Percentiles rank a stretch among this genome's conserved stretches.
phyloP scores from a whole-genome alignment of 352 stramenopile species.

The Phytophthora tentaculata region DNA sequence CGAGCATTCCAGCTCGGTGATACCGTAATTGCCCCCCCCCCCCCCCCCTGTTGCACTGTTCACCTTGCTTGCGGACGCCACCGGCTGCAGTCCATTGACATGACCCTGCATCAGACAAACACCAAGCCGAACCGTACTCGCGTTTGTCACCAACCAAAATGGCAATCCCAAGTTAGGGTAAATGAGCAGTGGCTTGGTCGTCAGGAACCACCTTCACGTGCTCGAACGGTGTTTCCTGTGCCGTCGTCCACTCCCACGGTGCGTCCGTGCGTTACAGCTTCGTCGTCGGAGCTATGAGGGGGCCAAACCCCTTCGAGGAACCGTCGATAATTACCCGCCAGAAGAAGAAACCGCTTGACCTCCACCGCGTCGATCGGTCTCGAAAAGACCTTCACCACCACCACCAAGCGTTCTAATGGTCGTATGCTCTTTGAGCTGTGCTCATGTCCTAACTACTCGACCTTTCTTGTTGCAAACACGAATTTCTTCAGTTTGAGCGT shows the following conservation, averaged over 20 bases:
- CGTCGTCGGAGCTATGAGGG: not conserved
- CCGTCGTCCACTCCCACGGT: not conserved
- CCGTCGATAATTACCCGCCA: not conserved
- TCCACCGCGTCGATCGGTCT: not conserved
- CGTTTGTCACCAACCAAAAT: not conserved
- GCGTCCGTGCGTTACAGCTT: not conserved
- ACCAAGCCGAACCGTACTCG: not conserved
- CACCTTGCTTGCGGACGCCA: not conserved
- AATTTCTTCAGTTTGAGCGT: not conserved
- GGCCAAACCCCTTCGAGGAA: not conserved
- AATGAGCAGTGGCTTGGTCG: not conserved
- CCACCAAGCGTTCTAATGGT: not conserved
- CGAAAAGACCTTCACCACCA: not conserved
- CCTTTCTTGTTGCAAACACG: not conserved
- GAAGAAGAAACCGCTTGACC: not conserved
- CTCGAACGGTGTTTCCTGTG: not conserved
- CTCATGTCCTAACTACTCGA: not conserved
- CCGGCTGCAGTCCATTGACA: not conserved
- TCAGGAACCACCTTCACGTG: not conserved
- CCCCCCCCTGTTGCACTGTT: not conserved
- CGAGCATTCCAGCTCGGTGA: not conserved
- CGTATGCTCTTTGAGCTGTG: not conserved
- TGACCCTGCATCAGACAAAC: not conserved
- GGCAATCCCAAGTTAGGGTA: not conserved
- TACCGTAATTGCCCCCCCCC: not conserved